Conservation (phyloP, 2,329 filamentous ascomycete genomes). For the Talaromyces sp. region DNA sequence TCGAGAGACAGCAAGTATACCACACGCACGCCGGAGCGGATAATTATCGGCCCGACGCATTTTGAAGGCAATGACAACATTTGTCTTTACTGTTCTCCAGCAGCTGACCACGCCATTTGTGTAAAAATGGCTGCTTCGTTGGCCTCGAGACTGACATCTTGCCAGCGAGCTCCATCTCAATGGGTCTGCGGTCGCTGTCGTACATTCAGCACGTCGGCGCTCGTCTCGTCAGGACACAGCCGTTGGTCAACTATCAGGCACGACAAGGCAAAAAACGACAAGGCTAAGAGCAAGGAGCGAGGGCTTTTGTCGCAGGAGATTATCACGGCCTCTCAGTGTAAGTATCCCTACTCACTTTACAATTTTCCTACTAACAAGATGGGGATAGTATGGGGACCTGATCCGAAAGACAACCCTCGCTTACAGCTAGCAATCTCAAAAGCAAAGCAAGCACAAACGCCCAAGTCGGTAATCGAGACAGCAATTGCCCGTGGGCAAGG, state of each 20-base stretch:
- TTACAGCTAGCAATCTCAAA: conserved; percentile 66
- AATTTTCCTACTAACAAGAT: neutral
- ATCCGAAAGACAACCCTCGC: conserved; percentile 68
- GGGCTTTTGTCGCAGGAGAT: conserved; percentile 66
- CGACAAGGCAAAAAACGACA: conserved; percentile 82
- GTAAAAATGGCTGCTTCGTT: conserved; percentile 12
- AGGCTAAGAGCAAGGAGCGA: conserved; percentile 65
- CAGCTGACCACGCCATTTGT: neutral
- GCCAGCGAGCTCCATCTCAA: conserved; percentile 6
- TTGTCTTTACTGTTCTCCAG: neutral
- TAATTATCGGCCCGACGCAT: conserved; percentile 14
- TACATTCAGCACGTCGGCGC: conserved; percentile 43
- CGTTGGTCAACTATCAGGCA: conserved; percentile 97
- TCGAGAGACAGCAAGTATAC: conserved; percentile 1
- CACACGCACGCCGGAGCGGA: conserved; percentile 20
- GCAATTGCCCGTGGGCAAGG: conserved; percentile 88
- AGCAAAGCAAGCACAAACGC: conserved; percentile 81
- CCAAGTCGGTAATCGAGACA: conserved; percentile 76
- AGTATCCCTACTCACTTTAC: conserved; percentile 17
- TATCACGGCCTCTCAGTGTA: conserved; percentile 68
- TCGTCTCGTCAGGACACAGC: conserved; percentile 66
- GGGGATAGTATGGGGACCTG: conserved; percentile 64
- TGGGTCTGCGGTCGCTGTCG: conserved; percentile 30
- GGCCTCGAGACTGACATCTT: conserved; percentile 20
- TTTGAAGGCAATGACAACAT: conserved; percentile 19